phyloP scores from a whole-genome alignment of 257 asterid species.

The Salvia rosmarinus region DNA sequence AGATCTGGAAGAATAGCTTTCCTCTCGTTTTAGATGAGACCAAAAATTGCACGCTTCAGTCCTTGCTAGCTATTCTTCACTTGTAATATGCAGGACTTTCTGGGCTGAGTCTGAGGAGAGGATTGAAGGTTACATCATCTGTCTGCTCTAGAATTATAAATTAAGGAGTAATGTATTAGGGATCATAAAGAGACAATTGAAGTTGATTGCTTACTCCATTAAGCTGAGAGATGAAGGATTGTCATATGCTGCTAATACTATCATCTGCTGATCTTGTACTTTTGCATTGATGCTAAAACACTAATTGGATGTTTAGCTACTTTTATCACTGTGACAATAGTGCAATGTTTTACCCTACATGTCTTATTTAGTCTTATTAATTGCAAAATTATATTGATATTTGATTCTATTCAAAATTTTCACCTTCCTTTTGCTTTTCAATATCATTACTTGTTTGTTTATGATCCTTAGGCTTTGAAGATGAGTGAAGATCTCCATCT shows the following conservation, averaged over 20 bases:
- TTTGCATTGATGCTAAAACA: conserved; percentile 8
- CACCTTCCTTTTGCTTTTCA: conserved; percentile 20
- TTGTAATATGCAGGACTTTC: background rate
- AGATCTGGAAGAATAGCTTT: conserved; percentile 2
- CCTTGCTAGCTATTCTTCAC: background rate
- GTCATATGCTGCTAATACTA: conserved; percentile 14
- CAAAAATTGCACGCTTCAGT: background rate
- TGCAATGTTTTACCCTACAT: conserved; percentile 4
- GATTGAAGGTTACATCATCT: too few relatives aligned
- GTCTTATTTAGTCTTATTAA: conserved; percentile 6
- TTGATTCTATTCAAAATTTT: conserved; percentile 22
- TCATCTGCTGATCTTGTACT: conserved; percentile 16
- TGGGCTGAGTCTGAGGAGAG: too few relatives aligned
- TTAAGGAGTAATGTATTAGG: too few relatives aligned
- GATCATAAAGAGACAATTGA: background rate
- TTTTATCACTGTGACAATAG: background rate
- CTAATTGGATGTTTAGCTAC: conserved; percentile 22
- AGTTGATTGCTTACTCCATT: conserved; percentile 17
- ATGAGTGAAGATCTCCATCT: conserved; percentile 96
- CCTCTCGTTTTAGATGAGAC: background rate
- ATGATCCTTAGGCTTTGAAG: conserved; percentile 67
- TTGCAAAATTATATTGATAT: background rate
- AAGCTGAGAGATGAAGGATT: conserved; percentile 7
- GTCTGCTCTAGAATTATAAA: background rate
- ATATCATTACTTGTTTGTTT: conserved; percentile 30